Percentiles rank a stretch among this genome's conserved stretches.
Evolutionary conservation across 129 eudicot genomes (phyloP).

Genomic region (Tagetes patula): DNA sequence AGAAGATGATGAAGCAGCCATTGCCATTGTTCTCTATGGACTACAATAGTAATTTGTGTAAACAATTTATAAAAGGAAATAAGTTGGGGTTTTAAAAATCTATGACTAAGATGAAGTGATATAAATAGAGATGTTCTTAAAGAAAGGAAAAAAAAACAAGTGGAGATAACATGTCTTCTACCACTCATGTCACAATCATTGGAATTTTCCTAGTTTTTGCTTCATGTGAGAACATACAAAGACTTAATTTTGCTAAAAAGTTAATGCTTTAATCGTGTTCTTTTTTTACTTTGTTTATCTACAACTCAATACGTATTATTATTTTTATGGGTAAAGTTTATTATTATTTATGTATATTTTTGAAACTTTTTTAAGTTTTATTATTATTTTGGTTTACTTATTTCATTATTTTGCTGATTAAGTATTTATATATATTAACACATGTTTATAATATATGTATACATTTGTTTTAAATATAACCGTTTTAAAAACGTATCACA

Average conservation of each 20-base stretch:
- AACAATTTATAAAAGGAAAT: not conserved
- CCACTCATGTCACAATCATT: slow-evolving; percentile 1
- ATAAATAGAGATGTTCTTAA: not conserved
- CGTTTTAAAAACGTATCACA: no score
- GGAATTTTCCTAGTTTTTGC: not conserved
- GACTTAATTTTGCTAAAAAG: not conserved
- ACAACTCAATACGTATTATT: not conserved
- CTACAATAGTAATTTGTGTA: not conserved
- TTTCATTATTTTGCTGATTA: no score
- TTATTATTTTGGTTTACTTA: no score
- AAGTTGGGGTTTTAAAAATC: not conserved
- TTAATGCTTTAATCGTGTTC: not conserved
- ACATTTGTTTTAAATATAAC: no score
- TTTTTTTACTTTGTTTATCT: not conserved
- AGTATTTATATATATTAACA: no score
- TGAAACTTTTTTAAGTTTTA: no score
- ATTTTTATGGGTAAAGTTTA: no score
- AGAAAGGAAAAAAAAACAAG: not conserved
- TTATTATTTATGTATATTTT: no score
- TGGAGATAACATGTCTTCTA: not conserved
- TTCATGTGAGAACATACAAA: not conserved
- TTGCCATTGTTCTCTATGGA: not conserved
- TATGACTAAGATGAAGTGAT: slow-evolving; percentile 1
- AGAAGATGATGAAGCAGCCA: not conserved
- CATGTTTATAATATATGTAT: no score